Percentiles rank a stretch among this genome's conserved stretches.
These are phyloP conservation scores for Penicillium sp. DNA, from an alignment of 2,329 filamentous ascomycete species.

Conservation along the genomic window DNA sequence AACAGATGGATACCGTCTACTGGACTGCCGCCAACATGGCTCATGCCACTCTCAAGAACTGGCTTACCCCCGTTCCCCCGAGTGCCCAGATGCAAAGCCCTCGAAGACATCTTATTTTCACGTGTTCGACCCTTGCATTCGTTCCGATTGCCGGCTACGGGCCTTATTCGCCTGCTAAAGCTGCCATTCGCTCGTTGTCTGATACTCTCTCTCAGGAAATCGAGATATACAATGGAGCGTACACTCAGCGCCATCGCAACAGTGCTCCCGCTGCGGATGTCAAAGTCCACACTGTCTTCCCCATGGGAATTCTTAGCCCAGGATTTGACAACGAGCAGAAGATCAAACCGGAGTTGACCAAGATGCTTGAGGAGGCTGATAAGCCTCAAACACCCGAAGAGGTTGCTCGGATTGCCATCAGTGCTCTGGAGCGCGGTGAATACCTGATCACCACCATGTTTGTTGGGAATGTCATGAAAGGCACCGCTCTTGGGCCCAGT, in stretches of 20 bases:
- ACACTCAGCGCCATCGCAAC: constrained; percentile 35
- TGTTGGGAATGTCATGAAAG: constrained; percentile 67
- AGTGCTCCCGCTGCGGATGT: constrained; percentile 57
- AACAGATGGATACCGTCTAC: constrained; percentile 90
- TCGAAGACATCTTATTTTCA: constrained; percentile 76
- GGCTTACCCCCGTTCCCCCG: constrained; percentile 51
- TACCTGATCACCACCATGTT: constrained; percentile 72
- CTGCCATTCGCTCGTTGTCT: constrained; percentile 72
- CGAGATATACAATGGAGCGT: constrained; percentile 69
- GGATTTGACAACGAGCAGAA: constrained; percentile 70
- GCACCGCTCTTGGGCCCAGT: constrained; percentile 48
- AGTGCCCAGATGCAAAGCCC: constrained; percentile 31
- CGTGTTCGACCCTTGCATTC: constrained; percentile 69
- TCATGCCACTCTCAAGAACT: constrained; percentile 68
- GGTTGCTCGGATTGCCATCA: constrained; percentile 65
- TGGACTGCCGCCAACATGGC: constrained; percentile 82
- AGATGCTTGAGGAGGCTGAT: constrained; percentile 75
- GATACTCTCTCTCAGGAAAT: constrained; percentile 81
- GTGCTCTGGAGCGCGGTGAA: constrained; percentile 70
- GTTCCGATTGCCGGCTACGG: constrained; percentile 74
- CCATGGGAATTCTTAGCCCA: constrained; percentile 73
- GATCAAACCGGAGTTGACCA: constrained; percentile 74
- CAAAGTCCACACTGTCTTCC: constrained; percentile 73
- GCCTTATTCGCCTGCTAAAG: constrained; percentile 78
- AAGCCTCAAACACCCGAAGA: constrained; percentile 69